Evolutionary conservation across 2,329 filamentous ascomycete species (phyloP), one percentile per base, ranked within the genome.

Genomic region (Thielaviopsis euricoi): DNA sequence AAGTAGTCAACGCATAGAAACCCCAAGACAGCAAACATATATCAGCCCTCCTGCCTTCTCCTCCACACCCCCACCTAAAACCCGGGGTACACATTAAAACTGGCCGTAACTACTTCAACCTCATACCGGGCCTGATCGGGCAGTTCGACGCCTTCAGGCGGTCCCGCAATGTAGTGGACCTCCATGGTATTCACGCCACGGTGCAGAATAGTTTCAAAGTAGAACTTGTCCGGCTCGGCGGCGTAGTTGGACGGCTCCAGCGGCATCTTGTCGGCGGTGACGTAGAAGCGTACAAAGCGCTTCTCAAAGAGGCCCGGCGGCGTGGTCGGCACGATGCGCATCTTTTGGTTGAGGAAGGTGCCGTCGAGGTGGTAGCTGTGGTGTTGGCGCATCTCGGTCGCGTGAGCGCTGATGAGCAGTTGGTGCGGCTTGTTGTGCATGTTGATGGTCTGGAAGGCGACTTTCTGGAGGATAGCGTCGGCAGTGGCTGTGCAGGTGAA

Each of bases 131-230:
- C 74, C 0, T 79, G 82, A 25, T 76, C 76, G 0, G 75, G 71
- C 43, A 76, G 71, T 61, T 76, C 80, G 65, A 80, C 74, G 21
- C 76, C 79, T 64, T 75, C 79, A 1, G 78, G 80, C 50, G 87
- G 76, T 6, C 83, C 83, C 1, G 86, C 87, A 62, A 89, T 80
- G 59, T 91, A 75, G 64, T 91, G 86, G 7, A 94, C 76, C 64
- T 89, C 85, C 55, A 95, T 78, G 52, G 83, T 78, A 64, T 93
- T 95, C 55, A 89, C 77, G 6, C 88, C 89, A 1, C 79, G 77
- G 25, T 80, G 76, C 26, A 95, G 72, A 55, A 79, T 79, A 7
- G 83, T 78, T 64, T 95, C 89, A 64, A 89, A 95, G 0, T 86
- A 72, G n/a, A 84, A 82, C 62, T 81, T 81, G 60, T 76, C 74